Evolutionary conservation across 805 yeast genomes (phyloP).

Genomic region (Yamadazyma sp.): DNA sequence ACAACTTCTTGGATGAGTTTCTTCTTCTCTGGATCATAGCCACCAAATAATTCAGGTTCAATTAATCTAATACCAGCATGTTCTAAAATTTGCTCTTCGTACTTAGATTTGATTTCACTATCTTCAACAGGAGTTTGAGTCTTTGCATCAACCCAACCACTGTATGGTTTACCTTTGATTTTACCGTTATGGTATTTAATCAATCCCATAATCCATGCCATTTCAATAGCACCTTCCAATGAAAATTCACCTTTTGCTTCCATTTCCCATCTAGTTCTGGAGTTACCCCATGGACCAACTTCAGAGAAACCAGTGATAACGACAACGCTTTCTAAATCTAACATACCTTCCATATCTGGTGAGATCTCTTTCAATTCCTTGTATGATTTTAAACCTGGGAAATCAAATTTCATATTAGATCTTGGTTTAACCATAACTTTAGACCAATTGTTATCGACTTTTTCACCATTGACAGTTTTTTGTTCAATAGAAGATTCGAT

Average conservation of each 20-base stretch:
- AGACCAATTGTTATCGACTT: constrained; percentile 81
- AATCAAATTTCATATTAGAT: constrained; percentile 89
- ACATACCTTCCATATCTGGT: constrained; percentile 81
- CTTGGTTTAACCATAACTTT: constrained; percentile 83
- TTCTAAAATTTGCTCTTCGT: constrained; percentile 82
- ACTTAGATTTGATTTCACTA: constrained; percentile 86
- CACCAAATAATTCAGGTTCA: constrained; percentile 92
- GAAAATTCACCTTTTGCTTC: constrained; percentile 94
- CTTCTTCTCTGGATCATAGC: constrained; percentile 94
- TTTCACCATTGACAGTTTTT: constrained; percentile 79
- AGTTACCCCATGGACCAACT: constrained; percentile 99
- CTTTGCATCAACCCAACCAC: constrained; percentile 98
- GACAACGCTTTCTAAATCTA: constrained; percentile 86
- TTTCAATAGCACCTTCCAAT: constrained; percentile 95
- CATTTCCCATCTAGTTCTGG: constrained; percentile 99
- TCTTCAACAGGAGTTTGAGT: constrained; percentile 92
- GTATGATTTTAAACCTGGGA: constrained; percentile 84
- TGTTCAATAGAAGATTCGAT: constrained; percentile 90
- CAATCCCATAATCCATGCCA: constrained; percentile 99
- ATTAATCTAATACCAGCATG: constrained; percentile 96
- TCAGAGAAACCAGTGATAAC: constrained; percentile 98
- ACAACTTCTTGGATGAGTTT: constrained; percentile 93
- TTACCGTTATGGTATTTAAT: constrained; percentile 93
- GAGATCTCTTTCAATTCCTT: constrained; percentile 65
- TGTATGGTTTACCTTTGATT: constrained; percentile 83